These are phyloP conservation scores for Microascus cirrosus DNA, from an alignment of 2,329 filamentous ascomycete species.

Conservation along the genomic window DNA sequence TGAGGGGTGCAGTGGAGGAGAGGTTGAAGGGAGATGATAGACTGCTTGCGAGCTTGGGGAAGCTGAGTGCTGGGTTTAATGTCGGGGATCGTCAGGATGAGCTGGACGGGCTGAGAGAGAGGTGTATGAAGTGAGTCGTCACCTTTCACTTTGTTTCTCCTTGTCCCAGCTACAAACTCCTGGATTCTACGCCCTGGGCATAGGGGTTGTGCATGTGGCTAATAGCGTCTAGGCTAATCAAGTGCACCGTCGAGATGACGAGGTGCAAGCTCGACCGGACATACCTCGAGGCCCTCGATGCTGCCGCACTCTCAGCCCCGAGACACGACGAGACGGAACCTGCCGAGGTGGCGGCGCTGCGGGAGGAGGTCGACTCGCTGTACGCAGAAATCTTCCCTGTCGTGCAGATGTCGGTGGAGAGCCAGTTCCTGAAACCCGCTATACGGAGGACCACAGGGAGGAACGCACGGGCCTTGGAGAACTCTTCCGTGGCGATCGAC, in stretches of 20 bases:
- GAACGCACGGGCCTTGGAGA: constrained; percentile 29
- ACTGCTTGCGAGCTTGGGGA: constrained; percentile 53
- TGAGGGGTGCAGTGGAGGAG: constrained; percentile 36
- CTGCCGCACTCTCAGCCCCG: constrained; percentile 14
- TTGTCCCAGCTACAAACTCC: background rate
- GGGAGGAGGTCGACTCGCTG: constrained; percentile 57
- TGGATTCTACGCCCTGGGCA: background rate
- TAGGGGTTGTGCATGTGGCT: background rate
- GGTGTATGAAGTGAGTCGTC: constrained; percentile 34
- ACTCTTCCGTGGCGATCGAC: constrained; percentile 32
- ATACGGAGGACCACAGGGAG: constrained; percentile 30
- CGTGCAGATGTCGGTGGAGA: constrained; percentile 59
- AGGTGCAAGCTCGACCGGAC: constrained; percentile 43
- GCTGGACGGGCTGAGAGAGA: constrained; percentile 45
- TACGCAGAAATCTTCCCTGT: constrained; percentile 60
- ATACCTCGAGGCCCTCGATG: constrained; percentile 35
- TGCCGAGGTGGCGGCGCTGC: constrained; percentile 37
- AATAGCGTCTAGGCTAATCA: constrained; percentile 32
- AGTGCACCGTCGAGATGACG: constrained; percentile 42
- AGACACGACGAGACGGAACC: constrained; percentile 13
- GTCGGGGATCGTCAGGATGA: constrained; percentile 37
- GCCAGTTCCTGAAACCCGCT: constrained; percentile 54
- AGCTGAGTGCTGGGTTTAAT: constrained; percentile 50
- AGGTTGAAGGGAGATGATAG: constrained; percentile 53
- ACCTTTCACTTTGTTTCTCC: background rate